A percentile compares a stretch with the other conserved stretches of the same genome.
Evolutionary conservation across 2,329 filamentous ascomycete species (phyloP).

Genomic region (Fusarium poae): DNA sequence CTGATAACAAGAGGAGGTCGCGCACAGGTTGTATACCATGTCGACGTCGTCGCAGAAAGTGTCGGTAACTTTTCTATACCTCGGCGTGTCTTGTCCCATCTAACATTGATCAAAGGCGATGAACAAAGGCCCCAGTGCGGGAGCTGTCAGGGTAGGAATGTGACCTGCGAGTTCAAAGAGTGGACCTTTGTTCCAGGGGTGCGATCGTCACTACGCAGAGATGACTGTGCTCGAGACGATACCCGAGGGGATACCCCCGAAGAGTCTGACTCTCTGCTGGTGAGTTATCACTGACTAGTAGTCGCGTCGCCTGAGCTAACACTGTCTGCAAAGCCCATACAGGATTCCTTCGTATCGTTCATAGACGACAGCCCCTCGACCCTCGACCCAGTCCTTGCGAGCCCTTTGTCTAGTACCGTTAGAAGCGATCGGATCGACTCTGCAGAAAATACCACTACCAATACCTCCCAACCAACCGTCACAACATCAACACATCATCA

Average conservation of each 20-base stretch:
- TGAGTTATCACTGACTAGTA: not conserved
- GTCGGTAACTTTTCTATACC: not conserved
- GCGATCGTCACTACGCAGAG: conserved; percentile 8
- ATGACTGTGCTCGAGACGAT: conserved; percentile 2
- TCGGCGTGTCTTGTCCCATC: not conserved
- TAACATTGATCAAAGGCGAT: conserved; percentile 16
- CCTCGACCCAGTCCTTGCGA: not conserved
- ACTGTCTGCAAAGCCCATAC: not conserved
- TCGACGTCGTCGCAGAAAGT: conserved; percentile 38
- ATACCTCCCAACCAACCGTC: not conserved
- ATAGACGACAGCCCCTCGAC: conserved; percentile 15
- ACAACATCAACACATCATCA: not conserved
- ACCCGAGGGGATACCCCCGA: not conserved
- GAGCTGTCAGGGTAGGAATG: conserved; percentile 30
- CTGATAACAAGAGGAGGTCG: conserved; percentile 31
- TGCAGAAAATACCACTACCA: not conserved
- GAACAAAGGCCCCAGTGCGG: conserved; percentile 36
- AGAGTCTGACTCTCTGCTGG: conserved; percentile 6
- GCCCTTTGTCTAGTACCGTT: not conserved
- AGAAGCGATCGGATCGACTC: not conserved
- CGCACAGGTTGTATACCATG: conserved; percentile 35
- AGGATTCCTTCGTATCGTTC: conserved; percentile 17
- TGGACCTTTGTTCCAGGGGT: conserved; percentile 34
- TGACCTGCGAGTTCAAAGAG: conserved; percentile 36
- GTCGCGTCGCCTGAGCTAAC: not conserved